phyloP scores from a whole-genome alignment of 2,329 filamentous ascomycete genomes.

The Fusarium nelsonii region DNA sequence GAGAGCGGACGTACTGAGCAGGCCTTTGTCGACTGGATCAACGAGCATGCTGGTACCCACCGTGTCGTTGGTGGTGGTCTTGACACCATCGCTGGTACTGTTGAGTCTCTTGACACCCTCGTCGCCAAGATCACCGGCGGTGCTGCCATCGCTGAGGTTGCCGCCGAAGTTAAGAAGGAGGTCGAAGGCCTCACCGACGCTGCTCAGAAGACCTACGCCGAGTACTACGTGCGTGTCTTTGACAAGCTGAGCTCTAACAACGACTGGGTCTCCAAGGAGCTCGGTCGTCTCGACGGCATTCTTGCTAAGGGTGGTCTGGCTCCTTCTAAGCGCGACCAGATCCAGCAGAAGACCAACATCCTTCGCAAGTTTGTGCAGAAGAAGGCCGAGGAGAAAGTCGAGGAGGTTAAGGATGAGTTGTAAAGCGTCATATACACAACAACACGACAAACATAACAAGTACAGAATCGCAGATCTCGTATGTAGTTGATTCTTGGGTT shows the following conservation, averaged over 20 bases:
- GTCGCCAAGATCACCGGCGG: constrained; percentile 79
- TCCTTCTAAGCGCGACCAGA: constrained; percentile 87
- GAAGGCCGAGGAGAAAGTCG: constrained; percentile 68
- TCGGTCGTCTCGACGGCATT: constrained; percentile 81
- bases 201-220: constrained; percentile 79
- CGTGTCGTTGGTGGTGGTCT: constrained; percentile 84
- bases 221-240: constrained; percentile 94
- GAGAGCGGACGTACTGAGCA: constrained; percentile 80
- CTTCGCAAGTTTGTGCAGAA: constrained; percentile 79
- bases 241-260: constrained; percentile 85
- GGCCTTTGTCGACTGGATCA: constrained; percentile 83
- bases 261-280: constrained; percentile 86
- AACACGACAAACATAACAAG: constrained; percentile 23
- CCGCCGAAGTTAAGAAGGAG: constrained; percentile 78
- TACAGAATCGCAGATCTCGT: constrained; percentile 29
- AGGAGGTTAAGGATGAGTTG: constrained; percentile 66
- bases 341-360: constrained; percentile 89
- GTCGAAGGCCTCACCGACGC: constrained; percentile 73
- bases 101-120: constrained; percentile 81
- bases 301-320: constrained; percentile 88
- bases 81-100: constrained; percentile 82
- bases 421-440: constrained; percentile 45
- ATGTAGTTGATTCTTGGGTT: constrained; percentile 40
- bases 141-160: constrained; percentile 71
- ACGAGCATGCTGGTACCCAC: constrained; percentile 89